Percentiles rank a stretch among this genome's conserved stretches.
Evolutionary conservation across 2,329 filamentous ascomycete genomes (phyloP).

Genomic region (Penicillium sp.): DNA sequence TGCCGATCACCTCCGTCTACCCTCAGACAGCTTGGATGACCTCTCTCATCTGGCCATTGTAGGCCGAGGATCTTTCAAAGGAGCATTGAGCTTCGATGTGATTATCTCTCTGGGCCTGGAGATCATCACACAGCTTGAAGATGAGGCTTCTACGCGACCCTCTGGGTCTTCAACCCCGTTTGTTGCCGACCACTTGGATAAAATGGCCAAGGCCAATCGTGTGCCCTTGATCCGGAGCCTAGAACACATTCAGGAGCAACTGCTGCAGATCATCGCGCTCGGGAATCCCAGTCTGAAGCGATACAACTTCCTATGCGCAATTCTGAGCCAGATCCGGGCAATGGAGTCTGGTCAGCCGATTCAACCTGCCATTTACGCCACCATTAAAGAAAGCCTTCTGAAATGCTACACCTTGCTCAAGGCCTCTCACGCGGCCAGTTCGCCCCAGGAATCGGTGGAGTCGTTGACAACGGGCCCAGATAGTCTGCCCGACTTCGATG

Average conservation of each 20-base stretch:
- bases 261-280: conserved; percentile 16
- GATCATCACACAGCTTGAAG: conserved; percentile 21
- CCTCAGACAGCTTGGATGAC: conserved; percentile 7
- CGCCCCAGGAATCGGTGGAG: conserved; percentile 25
- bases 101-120: conserved; percentile 18
- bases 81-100: conserved; percentile 19
- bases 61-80: conserved; percentile 16
- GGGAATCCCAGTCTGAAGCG: conserved; percentile 10
- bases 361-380: conserved; percentile 6
- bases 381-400: conserved; percentile 7
- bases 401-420: conserved; percentile 8
- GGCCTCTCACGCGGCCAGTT: neutral
- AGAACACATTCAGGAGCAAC: conserved; percentile 15
- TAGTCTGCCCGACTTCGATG: conserved; percentile 1
- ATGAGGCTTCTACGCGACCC: conserved; percentile 6
- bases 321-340: conserved; percentile 8
- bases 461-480: conserved; percentile 27
- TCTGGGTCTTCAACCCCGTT: neutral
- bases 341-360: conserved; percentile 10
- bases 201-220: conserved; percentile 9
- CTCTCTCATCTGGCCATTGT: conserved; percentile 11
- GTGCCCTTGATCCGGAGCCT: conserved; percentile 15
- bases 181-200: conserved; percentile 5
- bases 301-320: conserved; percentile 7
- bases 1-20: conserved; percentile 9